Conservation (phyloP, 2,329 filamentous ascomycete genomes). For the Aspergillus brunneoviolaceus region DNA sequence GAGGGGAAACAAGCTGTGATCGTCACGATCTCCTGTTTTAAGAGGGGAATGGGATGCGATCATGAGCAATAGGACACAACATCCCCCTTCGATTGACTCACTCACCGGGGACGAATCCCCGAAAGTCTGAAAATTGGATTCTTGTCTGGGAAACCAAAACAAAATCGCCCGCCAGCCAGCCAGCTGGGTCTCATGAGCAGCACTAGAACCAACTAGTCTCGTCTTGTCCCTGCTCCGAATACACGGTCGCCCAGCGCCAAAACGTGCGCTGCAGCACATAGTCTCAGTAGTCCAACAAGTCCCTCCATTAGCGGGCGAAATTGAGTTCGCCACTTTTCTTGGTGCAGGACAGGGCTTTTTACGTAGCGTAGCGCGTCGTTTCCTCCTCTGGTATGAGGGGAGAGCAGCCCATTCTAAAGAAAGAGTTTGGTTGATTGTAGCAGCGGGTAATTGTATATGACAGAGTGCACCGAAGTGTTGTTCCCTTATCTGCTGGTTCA, state of each 20-base stretch:
- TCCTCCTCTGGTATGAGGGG: not conserved
- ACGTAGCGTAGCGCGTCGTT: not conserved
- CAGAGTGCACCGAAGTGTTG: not conserved
- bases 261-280: not conserved
- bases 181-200: not conserved
- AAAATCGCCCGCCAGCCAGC: too few species aligned
- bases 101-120: not conserved
- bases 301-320: not conserved
- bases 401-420: not conserved
- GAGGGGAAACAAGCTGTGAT: not conserved
- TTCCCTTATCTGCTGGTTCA: not conserved
- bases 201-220: not conserved
- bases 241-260: not conserved
- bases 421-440: not conserved
- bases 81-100: not conserved
- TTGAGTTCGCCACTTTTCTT: not conserved
- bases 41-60: not conserved
- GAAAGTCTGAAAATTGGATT: not conserved
- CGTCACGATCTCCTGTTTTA: not conserved
- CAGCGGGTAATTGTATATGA: not conserved
- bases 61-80: not conserved
- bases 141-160: not conserved
- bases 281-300: not conserved
- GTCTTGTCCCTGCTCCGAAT: not conserved
- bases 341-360: not conserved